Conservation (phyloP, 2,329 filamentous ascomycete species). For the Nemania diffusa region DNA sequence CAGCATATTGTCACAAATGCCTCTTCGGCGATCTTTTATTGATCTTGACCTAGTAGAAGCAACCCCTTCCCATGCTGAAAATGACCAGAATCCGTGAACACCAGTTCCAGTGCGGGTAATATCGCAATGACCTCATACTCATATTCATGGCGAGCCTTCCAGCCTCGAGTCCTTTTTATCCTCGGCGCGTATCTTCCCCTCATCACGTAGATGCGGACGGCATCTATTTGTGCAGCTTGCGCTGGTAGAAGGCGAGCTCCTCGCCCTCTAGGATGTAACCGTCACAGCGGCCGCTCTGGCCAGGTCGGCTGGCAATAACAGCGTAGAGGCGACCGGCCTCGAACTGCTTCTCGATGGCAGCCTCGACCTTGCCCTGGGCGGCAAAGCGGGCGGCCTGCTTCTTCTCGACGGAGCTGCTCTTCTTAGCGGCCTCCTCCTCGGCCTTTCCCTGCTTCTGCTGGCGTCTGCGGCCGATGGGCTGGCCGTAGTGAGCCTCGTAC, state of each 20-base stretch:
- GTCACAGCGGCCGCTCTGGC: constrained; percentile 95
- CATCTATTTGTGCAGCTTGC: constrained; percentile 96
- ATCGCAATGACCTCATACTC: constrained; percentile 44
- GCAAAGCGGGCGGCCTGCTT: constrained; percentile 93
- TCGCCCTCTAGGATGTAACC: constrained; percentile 99
- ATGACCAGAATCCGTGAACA: constrained; percentile 52
- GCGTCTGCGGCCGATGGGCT: constrained; percentile 86
- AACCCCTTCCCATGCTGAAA: constrained; percentile 50
- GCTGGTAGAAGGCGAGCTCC: constrained; percentile 99
- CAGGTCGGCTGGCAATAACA: constrained; percentile 90
- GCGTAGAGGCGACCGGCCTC: constrained; percentile 98
- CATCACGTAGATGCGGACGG: constrained; percentile 21
- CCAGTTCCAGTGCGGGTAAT: constrained; percentile 49
- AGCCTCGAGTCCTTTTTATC: constrained; percentile 35
- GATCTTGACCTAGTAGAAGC: constrained; percentile 49
- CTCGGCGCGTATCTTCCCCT: constrained; percentile 25
- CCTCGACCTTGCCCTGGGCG: constrained; percentile 90
- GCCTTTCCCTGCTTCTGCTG: constrained; percentile 81
- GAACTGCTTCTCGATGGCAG: constrained; percentile 96
- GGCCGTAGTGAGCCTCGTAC: constrained; percentile 99
- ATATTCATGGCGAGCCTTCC: constrained; percentile 34
- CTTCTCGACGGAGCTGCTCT: constrained; percentile 94
- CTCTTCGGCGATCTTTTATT: constrained; percentile 50
- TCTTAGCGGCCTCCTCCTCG: constrained; percentile 79
- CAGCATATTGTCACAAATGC: constrained; percentile 33